Evolutionary conservation across 129 eudicot species (phyloP).

Genomic region (Artemisia argyi): DNA sequence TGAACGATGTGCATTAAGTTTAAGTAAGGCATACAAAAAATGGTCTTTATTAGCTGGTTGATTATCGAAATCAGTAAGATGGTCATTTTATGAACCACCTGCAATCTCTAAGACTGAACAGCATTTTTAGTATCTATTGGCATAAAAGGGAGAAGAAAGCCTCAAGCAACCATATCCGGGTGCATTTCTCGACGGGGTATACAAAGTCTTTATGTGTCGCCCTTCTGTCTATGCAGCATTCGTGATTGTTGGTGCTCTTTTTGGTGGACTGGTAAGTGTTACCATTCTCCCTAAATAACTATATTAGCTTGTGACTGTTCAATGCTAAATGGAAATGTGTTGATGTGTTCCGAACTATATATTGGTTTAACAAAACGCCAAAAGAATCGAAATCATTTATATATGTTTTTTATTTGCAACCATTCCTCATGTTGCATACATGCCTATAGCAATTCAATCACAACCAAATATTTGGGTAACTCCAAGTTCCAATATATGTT

Average conservation of each 20-base stretch:
- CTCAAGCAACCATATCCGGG: constrained; percentile 27
- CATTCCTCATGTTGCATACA: too few species aligned
- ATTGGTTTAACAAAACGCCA: constrained; percentile 13
- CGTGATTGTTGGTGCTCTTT: constrained; percentile 72
- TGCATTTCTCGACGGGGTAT: constrained; percentile 51
- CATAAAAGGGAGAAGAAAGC: neutral
- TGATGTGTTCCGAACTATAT: constrained; percentile 52
- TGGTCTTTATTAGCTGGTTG: neutral
- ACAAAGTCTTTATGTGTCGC: constrained; percentile 66
- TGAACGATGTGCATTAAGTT: constrained; percentile 5
- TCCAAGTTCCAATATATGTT: too few species aligned
- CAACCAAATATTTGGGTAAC: too few species aligned
- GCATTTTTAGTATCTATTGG: neutral
- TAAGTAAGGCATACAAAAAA: constrained; percentile 19
- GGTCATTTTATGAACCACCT: neutral
- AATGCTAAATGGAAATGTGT: neutral
- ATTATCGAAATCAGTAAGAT: neutral
- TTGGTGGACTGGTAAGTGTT: constrained; percentile 76
- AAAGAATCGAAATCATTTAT: too few species aligned
- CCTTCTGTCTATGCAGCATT: constrained; percentile 64
- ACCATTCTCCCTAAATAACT: neutral
- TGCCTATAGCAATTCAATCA: too few species aligned
- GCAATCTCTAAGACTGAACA: neutral
- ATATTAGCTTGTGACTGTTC: neutral
- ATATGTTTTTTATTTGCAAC: too few species aligned